These are phyloP conservation scores for Fusarium acutatum DNA, from an alignment of 2,329 filamentous ascomycete genomes.

Conservation along the genomic window DNA sequence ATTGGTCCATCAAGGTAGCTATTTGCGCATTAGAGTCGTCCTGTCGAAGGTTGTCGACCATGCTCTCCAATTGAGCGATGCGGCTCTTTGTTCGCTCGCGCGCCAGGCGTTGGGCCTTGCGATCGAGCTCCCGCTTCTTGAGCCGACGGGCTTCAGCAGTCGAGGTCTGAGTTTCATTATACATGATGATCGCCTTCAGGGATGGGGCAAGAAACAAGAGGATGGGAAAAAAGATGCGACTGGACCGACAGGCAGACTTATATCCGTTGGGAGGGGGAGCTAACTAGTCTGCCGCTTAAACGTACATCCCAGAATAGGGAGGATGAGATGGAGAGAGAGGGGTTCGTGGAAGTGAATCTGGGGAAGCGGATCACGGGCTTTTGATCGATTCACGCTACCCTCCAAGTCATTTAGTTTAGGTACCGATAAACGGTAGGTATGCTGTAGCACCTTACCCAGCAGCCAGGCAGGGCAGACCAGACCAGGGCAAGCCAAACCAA, in stretches of 20 bases:
- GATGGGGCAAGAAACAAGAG: not conserved
- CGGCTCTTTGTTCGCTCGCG: slow-evolving; percentile 45
- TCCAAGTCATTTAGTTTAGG: not conserved
- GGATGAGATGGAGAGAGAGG: not conserved
- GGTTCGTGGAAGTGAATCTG: not conserved
- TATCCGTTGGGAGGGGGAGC: not conserved
- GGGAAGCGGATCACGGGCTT: slow-evolving; percentile 13
- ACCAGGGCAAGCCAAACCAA: not conserved
- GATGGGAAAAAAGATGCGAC: not conserved
- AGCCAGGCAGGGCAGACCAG: not conserved
- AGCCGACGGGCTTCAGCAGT: slow-evolving; percentile 32
- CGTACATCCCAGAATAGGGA: not conserved
- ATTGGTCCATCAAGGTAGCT: slow-evolving; percentile 38
- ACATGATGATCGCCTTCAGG: slow-evolving; percentile 22
- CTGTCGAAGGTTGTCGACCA: slow-evolving; percentile 39
- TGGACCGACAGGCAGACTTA: not conserved
- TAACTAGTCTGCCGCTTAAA: not conserved
- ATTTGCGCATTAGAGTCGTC: slow-evolving; percentile 39
- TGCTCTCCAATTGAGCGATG: slow-evolving; percentile 43
- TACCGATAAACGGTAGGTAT: not conserved
- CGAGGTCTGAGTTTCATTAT: not conserved
- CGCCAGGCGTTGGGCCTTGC: slow-evolving; percentile 44
- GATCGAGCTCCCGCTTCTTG: slow-evolving; percentile 46
- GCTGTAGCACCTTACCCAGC: not conserved
- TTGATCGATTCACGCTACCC: not conserved